Evolutionary conservation across 1,139 yeast genomes (phyloP).

Genomic region (Suhomyces bolitotheri): DNA sequence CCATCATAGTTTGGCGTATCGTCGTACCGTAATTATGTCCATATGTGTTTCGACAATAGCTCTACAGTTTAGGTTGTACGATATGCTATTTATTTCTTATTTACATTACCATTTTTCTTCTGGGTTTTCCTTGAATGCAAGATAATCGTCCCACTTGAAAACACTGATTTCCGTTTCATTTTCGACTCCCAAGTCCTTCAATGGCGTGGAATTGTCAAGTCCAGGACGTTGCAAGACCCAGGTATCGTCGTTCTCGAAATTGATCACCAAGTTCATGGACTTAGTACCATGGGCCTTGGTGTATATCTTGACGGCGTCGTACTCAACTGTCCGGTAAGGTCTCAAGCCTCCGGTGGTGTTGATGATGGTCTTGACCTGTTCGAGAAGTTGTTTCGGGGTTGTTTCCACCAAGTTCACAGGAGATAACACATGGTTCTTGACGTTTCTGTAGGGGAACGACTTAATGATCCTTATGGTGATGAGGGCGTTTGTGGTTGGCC

Average conservation of each 20-base stretch:
- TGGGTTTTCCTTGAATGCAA: slow-evolving; percentile 72
- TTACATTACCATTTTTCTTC: slow-evolving; percentile 77
- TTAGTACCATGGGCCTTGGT: slow-evolving; percentile 95
- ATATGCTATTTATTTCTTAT: too few relatives aligned
- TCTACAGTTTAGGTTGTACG: too few relatives aligned
- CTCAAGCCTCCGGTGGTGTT: slow-evolving; percentile 68
- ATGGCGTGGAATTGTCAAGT: slow-evolving; percentile 39
- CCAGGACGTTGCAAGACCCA: slow-evolving; percentile 56
- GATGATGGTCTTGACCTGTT: slow-evolving; percentile 47
- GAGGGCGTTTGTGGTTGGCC: slow-evolving; percentile 69
- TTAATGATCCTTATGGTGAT: slow-evolving; percentile 84
- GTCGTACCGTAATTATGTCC: too few relatives aligned
- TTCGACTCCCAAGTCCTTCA: slow-evolving; percentile 70
- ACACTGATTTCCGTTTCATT: slow-evolving; percentile 91
- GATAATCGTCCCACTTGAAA: slow-evolving; percentile 68
- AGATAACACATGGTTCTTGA: slow-evolving; percentile 73
- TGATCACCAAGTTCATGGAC: slow-evolving; percentile 88
- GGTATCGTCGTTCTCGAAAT: slow-evolving; percentile 73
- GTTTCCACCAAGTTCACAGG: slow-evolving; percentile 71
- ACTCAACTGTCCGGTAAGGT: slow-evolving; percentile 78
- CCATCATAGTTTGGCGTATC: too few relatives aligned
- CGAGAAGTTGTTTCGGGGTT: slow-evolving; percentile 65
- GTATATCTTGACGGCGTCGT: slow-evolving; percentile 80
- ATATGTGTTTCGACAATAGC: too few relatives aligned
- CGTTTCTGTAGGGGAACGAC: slow-evolving; percentile 90